phyloP scores from a whole-genome alignment of 1,284 basidiomycete species.

The Meripilus lineatus region DNA sequence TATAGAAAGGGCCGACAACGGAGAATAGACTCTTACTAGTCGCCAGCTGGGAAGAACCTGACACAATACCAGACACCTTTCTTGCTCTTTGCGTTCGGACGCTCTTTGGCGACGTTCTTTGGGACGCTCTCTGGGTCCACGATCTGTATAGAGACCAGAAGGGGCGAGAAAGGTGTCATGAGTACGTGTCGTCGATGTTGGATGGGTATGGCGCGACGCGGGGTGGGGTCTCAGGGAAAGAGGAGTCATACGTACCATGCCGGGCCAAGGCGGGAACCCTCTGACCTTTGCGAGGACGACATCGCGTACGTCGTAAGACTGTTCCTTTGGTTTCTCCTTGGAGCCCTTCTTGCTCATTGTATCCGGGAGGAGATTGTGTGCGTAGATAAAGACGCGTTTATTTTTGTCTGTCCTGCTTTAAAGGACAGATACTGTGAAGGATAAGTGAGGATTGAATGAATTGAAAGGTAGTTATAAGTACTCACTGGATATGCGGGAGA shows the following conservation, averaged over 20 bases:
- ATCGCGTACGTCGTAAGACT: slow-evolving; percentile 60
- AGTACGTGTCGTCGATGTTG: slow-evolving; percentile 2
- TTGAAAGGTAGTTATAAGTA: too few species aligned
- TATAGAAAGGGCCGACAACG: slow-evolving; percentile 11
- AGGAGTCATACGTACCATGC: slow-evolving; percentile 61
- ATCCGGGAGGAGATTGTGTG: too few species aligned
- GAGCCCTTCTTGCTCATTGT: slow-evolving; percentile 56
- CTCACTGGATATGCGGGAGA: too few species aligned
- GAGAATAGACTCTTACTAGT: slow-evolving; percentile 65
- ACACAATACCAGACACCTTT: slow-evolving; percentile 75
- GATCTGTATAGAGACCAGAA: slow-evolving; percentile 51
- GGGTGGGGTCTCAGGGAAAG: slow-evolving; percentile 27
- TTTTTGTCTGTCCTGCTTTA: slow-evolving; percentile 13
- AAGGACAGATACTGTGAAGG: slow-evolving; percentile 2
- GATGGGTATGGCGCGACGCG: slow-evolving; percentile 10
- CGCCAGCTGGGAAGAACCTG: slow-evolving; percentile 86
- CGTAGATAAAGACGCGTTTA: too few species aligned
- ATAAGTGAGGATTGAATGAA: too few species aligned
- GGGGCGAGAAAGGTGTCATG: slow-evolving; percentile 4
- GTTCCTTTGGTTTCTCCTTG: slow-evolving; percentile 42
- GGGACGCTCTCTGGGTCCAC: slow-evolving; percentile 69
- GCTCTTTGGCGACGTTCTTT: slow-evolving; percentile 56
- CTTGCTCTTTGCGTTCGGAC: slow-evolving; percentile 53
- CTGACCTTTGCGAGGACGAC: slow-evolving; percentile 90
- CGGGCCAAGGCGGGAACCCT: slow-evolving; percentile 93